Evolutionary conservation across 176 grass and related monocot genomes (phyloP).

Genomic region (Oryza australiensis): DNA sequence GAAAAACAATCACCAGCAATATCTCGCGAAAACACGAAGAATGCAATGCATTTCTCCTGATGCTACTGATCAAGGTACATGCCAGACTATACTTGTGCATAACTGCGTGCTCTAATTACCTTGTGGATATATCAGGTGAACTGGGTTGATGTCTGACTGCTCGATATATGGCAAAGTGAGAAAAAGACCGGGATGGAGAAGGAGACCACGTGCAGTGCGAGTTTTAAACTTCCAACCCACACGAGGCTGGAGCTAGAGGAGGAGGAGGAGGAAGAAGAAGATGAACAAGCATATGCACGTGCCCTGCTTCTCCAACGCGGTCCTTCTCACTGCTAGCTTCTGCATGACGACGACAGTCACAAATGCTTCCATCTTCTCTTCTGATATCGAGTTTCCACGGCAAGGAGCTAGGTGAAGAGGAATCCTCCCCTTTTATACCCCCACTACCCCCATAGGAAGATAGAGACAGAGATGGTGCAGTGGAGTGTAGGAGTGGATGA

Average conservation of each 20-base stretch:
- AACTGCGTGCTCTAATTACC: neutral
- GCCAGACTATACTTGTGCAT: neutral
- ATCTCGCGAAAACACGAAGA: neutral
- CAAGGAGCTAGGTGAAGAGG: neutral
- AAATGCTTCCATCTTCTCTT: constrained; percentile 28
- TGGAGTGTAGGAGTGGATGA: neutral
- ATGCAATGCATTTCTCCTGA: neutral
- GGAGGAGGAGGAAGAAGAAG: neutral
- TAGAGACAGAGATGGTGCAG: neutral
- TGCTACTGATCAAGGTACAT: neutral
- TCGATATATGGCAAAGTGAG: constrained; percentile 19
- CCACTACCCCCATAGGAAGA: neutral
- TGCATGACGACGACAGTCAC: neutral
- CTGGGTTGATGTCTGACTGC: neutral
- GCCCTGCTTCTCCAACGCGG: constrained; percentile 69
- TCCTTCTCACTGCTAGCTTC: constrained; percentile 16
- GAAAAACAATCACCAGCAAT: neutral
- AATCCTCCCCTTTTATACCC: constrained; percentile 4
- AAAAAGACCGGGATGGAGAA: constrained; percentile 55
- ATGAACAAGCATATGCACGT: constrained; percentile 48
- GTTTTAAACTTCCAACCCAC: neutral
- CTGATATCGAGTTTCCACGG: constrained; percentile 20
- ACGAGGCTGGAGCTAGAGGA: neutral
- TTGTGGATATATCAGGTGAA: neutral
- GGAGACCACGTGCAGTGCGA: constrained; percentile 49